Conservation (phyloP, 176 grass and related monocot genomes). For the Oryza brachyantha region DNA sequence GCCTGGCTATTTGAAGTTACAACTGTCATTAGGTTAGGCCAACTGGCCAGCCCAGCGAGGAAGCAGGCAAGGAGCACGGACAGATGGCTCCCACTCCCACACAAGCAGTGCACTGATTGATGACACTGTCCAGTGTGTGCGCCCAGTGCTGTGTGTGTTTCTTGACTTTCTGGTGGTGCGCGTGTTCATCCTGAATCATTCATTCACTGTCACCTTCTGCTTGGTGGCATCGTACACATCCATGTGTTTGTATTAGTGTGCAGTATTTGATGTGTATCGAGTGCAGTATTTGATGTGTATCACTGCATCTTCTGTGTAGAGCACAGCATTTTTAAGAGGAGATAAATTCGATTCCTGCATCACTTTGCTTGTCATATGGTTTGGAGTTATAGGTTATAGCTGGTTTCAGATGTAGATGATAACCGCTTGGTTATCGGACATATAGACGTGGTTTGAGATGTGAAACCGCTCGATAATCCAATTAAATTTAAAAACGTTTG, state of each 20-base stretch:
- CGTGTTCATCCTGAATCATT: slow-evolving; percentile 32
- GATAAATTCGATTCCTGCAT: not conserved
- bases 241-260: not conserved
- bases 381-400: too few relatives aligned
- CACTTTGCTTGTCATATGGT: not conserved
- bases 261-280: not conserved
- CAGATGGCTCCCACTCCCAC: slow-evolving; percentile 15
- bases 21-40: not conserved
- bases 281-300: not conserved
- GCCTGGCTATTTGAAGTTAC: not conserved
- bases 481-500: too few relatives aligned
- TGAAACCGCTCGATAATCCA: too few relatives aligned
- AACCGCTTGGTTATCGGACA: too few relatives aligned
- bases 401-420: too few relatives aligned
- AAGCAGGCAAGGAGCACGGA: slow-evolving; percentile 8
- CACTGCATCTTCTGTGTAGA: not conserved
- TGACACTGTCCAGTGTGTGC: not conserved
- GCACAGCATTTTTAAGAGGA: not conserved
- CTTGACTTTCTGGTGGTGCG: slow-evolving; percentile 15
- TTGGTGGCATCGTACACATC: not conserved
- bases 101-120: not conserved
- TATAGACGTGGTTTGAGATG: too few relatives aligned
- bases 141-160: too few relatives aligned
- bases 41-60: not conserved
- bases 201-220: not conserved